Evolutionary conservation across 768 basidiomycete genomes (phyloP).

Genomic region (Leccinum boreale): DNA sequence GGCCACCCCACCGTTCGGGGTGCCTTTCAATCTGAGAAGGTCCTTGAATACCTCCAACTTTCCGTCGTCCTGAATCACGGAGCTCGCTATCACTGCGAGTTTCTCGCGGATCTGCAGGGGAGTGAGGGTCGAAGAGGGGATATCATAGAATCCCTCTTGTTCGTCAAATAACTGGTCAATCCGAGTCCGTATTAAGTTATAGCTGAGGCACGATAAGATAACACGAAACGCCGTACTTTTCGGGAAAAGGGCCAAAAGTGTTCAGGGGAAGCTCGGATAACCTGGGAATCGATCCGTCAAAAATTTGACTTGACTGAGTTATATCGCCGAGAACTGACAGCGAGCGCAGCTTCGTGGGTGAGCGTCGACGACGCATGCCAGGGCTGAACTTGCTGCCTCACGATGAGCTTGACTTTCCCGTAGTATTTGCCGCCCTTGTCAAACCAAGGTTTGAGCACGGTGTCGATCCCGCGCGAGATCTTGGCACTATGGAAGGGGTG

Average conservation of each 20-base stretch:
- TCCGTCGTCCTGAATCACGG: conserved; percentile 45
- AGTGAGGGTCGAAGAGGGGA: conserved; percentile 62
- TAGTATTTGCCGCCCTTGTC: conserved; percentile 56
- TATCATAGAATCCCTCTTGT: conserved; percentile 80
- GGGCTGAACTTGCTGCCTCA: conserved; percentile 70
- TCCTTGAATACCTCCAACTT: conserved; percentile 46
- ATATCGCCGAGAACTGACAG: conserved; percentile 43
- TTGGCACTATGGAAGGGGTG: too few relatives aligned
- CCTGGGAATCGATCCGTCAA: conserved; percentile 37
- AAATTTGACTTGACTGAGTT: not conserved
- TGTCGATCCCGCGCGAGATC: too few relatives aligned
- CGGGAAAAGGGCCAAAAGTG: conserved; percentile 78
- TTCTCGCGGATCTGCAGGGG: conserved; percentile 72
- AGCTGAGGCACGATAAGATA: not conserved
- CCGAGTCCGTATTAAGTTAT: not conserved
- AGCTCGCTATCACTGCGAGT: conserved; percentile 56
- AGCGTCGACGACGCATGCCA: conserved; percentile 63
- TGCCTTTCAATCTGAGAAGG: conserved; percentile 56
- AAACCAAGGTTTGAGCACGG: conserved; percentile 43
- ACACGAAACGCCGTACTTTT: conserved; percentile 39
- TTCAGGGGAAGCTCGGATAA: conserved; percentile 66
- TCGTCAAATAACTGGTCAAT: conserved; percentile 64
- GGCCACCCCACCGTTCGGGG: conserved; percentile 75
- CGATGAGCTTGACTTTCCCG: conserved; percentile 71
- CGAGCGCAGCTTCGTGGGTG: conserved; percentile 79